Percentiles rank a stretch among this genome's conserved stretches.
Evolutionary conservation across 148 eudicot genomes (phyloP).

Genomic region (Tetragonia tetragonoides): DNA sequence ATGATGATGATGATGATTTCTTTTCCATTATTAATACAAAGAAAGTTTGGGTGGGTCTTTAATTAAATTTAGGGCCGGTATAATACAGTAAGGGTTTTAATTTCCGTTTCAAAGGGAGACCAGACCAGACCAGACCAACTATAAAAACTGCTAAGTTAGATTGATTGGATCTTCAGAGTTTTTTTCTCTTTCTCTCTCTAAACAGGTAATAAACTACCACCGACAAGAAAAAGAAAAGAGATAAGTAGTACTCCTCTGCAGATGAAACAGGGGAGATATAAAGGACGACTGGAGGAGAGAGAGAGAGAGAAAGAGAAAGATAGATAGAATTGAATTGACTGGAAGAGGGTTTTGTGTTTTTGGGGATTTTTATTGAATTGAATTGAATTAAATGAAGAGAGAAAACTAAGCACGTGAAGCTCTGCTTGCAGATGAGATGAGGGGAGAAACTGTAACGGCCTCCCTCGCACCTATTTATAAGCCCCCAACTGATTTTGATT

Average conservation of each 20-base stretch:
- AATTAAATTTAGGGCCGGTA: too few species aligned
- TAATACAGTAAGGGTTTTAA: too few species aligned
- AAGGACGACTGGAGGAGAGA: background rate
- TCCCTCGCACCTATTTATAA: slow-evolving; percentile 26
- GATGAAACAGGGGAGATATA: slow-evolving; percentile 11
- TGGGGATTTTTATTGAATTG: too few species aligned
- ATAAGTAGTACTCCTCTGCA: slow-evolving; percentile 14
- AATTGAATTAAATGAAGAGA: background rate
- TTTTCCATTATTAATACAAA: slow-evolving; percentile 17
- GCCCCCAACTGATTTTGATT: slow-evolving; percentile 14
- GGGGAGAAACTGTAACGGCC: slow-evolving; percentile 20
- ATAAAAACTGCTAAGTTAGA: slow-evolving; percentile 25
- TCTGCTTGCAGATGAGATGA: slow-evolving; percentile 15
- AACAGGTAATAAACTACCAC: slow-evolving; percentile 14
- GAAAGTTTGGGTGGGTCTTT: too few species aligned
- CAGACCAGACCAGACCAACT: too few species aligned
- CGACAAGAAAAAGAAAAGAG: slow-evolving; percentile 21
- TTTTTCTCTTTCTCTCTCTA: background rate
- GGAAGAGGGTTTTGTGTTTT: too few species aligned
- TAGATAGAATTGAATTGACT: too few species aligned
- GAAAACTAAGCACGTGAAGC: slow-evolving; percentile 21
- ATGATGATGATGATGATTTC: slow-evolving; percentile 5
- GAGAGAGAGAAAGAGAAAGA: background rate
- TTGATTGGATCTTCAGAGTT: background rate
- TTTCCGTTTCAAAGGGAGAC: background rate